Percentiles rank a stretch among this genome's conserved stretches.
phyloP scores from a whole-genome alignment of 495 filamentous ascomycete species.

The Penicillium macrosclerotiorum region DNA sequence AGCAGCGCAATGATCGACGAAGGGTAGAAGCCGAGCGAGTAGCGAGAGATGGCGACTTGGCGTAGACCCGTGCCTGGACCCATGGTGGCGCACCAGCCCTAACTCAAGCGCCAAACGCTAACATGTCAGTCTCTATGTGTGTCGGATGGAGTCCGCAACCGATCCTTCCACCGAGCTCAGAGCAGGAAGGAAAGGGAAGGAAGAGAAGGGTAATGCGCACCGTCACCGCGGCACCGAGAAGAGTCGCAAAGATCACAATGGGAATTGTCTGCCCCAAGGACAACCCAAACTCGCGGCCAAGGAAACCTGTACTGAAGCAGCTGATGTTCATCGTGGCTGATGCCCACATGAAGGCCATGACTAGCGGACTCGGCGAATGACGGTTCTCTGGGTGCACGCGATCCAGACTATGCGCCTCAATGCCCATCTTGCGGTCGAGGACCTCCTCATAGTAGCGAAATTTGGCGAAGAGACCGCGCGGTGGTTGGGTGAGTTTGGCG shows the following conservation, averaged over 20 bases:
- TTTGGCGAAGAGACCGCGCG: conserved; percentile 25
- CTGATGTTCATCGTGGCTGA: conserved; percentile 54
- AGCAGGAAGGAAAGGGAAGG: not conserved
- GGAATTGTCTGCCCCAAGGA: conserved; percentile 33
- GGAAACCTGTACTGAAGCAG: conserved; percentile 44
- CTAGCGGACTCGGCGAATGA: conserved; percentile 29
- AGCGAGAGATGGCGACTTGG: conserved; percentile 68
- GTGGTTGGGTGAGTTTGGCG: conserved; percentile 13
- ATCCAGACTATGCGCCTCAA: conserved; percentile 52
- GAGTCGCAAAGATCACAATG: conserved; percentile 34
- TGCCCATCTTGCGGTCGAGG: conserved; percentile 51
- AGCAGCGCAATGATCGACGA: conserved; percentile 29
- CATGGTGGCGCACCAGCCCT: conserved; percentile 51
- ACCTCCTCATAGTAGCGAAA: conserved; percentile 46
- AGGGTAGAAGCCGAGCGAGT: conserved; percentile 34
- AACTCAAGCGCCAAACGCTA: not conserved
- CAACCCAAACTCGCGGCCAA: conserved; percentile 37
- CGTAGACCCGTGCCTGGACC: conserved; percentile 77
- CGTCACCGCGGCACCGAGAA: conserved; percentile 43
- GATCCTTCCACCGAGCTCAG: too few species aligned
- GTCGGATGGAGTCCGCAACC: too few species aligned
- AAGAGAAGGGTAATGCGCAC: conserved; percentile 27
- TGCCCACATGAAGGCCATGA: conserved; percentile 53
- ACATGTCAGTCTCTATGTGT: conserved; percentile 4
- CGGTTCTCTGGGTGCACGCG: conserved; percentile 50